Conservation (phyloP, 2,329 filamentous ascomycete genomes). For the Colletotrichum gigasporum region DNA sequence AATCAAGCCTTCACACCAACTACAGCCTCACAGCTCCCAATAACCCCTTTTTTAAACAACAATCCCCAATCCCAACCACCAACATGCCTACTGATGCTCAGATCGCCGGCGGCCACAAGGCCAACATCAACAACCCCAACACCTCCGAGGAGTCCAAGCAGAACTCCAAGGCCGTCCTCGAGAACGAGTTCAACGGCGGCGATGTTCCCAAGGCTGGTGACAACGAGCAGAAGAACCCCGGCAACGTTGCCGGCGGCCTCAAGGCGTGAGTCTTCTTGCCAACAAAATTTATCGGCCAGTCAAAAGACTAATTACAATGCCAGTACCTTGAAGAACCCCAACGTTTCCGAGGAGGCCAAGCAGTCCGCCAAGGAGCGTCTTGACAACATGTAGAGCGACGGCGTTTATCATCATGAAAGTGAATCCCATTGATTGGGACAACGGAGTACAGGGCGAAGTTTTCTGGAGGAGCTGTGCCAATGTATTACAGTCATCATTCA, state of each 20-base stretch:
- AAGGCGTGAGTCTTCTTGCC: constrained; percentile 60
- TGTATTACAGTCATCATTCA: neutral
- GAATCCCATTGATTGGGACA: neutral
- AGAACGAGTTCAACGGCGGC: constrained; percentile 57
- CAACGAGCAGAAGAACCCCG: constrained; percentile 58
- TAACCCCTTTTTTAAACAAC: neutral
- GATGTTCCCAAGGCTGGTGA: constrained; percentile 46
- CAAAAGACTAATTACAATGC: constrained; percentile 5
- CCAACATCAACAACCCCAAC: constrained; percentile 65
- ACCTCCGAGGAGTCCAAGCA: constrained; percentile 64
- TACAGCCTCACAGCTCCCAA: neutral
- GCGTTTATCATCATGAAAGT: neutral
- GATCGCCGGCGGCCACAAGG: constrained; percentile 67
- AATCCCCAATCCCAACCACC: constrained; percentile 23
- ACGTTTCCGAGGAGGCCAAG: constrained; percentile 65
- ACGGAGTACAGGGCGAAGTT: neutral
- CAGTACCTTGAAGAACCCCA: constrained; percentile 64
- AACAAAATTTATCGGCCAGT: too few species aligned
- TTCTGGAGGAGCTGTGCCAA: neutral
- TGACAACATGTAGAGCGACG: constrained; percentile 46
- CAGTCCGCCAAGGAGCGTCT: constrained; percentile 62
- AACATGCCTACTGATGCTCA: constrained; percentile 61
- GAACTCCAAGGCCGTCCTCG: constrained; percentile 61
- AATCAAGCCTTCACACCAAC: neutral
- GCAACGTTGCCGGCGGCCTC: constrained; percentile 60